Conservation (phyloP, 2,329 filamentous ascomycete genomes). For the Basipetospora chlamydospora region DNA sequence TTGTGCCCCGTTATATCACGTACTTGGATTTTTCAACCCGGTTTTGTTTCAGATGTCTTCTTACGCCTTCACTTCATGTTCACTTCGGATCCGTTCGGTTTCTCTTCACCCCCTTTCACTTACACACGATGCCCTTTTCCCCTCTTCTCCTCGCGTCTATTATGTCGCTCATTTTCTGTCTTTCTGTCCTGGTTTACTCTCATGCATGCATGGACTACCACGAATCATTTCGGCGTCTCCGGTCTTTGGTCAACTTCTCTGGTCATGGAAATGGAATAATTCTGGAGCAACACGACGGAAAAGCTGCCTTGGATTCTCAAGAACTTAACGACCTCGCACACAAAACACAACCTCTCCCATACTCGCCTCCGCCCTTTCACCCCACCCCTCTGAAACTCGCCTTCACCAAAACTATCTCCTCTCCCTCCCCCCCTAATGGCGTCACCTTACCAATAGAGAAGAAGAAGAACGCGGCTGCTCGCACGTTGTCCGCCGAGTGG, state of each 20-base stretch:
- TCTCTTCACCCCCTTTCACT: conserved; percentile 6
- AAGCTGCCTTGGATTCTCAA: conserved; percentile 5
- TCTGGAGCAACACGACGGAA: conserved; percentile 6
- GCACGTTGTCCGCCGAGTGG: too few relatives aligned
- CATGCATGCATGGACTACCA: conserved; percentile 6
- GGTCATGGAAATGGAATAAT: too few relatives aligned
- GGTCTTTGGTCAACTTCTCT: conserved; percentile 6
- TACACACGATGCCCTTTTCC: conserved; percentile 2
- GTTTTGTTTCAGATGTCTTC: background rate
- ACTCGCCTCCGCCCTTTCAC: too few relatives aligned
- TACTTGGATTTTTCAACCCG: too few relatives aligned
- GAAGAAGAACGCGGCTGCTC: too few relatives aligned
- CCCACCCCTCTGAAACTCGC: too few relatives aligned
- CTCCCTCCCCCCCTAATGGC: too few relatives aligned
- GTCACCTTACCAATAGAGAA: too few relatives aligned
- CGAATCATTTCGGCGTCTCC: conserved; percentile 6
- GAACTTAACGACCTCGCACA: conserved; percentile 4
- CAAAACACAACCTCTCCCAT: too few relatives aligned
- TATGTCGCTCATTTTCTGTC: conserved; percentile 1
- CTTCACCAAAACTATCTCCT: too few relatives aligned
- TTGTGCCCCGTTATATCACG: too few relatives aligned
- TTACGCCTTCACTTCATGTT: background rate
- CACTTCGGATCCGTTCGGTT: conserved; percentile 2
- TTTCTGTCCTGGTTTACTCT: conserved; percentile 4
- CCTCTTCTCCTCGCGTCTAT: conserved; percentile 4